These are phyloP conservation scores for Infundibulicybe gibba DNA, from an alignment of 768 basidiomycete genomes.

Conservation along the genomic window DNA sequence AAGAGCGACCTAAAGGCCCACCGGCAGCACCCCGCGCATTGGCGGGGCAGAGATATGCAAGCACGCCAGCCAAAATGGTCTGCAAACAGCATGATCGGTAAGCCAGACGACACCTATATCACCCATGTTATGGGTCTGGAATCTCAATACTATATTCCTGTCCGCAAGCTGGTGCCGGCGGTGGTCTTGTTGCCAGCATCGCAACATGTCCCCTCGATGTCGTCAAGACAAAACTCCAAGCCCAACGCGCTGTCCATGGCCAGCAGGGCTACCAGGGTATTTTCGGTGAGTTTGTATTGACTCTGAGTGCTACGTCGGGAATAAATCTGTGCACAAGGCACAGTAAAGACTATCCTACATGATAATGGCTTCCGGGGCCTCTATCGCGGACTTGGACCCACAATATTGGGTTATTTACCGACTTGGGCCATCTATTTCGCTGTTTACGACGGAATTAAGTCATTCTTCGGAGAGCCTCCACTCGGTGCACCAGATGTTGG, in stretches of 20 bases:
- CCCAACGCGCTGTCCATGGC: constrained; percentile 73
- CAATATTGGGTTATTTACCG: constrained; percentile 93
- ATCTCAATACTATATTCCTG: constrained; percentile 4
- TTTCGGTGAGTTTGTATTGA: constrained; percentile 45
- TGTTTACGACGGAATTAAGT: constrained; percentile 95
- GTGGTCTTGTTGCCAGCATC: constrained; percentile 88
- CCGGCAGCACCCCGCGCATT: constrained; percentile 43
- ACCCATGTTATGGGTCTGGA: background rate
- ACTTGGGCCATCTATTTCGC: constrained; percentile 99
- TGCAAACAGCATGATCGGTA: constrained; percentile 81
- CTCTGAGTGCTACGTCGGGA: constrained; percentile 10
- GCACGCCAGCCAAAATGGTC: constrained; percentile 60
- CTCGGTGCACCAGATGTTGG: constrained; percentile 27
- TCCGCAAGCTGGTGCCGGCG: constrained; percentile 83
- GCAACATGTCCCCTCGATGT: constrained; percentile 98
- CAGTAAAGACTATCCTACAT: constrained; percentile 35
- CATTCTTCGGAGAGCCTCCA: constrained; percentile 66
- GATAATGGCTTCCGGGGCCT: constrained; percentile 85
- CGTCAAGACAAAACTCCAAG: constrained; percentile 95
- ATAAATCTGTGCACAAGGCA: constrained; percentile 24
- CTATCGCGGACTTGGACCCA: constrained; percentile 97
- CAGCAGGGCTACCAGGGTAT: constrained; percentile 77
- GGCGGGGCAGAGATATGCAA: constrained; percentile 69
- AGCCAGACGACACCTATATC: constrained; percentile 17
- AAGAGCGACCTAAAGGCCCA: constrained; percentile 3